A percentile compares a stretch with the other conserved stretches of the same genome.
phyloP scores from a whole-genome alignment of 23 red algal species.

The Porphyridium purpureum region DNA sequence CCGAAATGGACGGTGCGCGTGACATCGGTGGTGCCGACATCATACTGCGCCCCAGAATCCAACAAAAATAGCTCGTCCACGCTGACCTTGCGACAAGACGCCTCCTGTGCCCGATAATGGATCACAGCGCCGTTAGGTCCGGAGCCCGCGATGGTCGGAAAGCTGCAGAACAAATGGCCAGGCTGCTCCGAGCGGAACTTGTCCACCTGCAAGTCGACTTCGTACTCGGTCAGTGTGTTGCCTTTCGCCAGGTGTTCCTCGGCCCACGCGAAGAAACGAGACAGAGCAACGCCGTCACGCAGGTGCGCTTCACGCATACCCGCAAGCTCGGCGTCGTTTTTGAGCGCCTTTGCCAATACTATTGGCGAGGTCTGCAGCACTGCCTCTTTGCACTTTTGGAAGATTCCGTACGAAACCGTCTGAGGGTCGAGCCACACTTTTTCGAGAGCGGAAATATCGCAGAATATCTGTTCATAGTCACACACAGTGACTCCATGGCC shows the following conservation, averaged over 20 bases:
- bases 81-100: conserved; percentile 21
- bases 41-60: conserved; percentile 89
- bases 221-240: conserved; percentile 18
- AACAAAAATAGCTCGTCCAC: conserved; percentile 51
- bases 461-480: conserved; percentile 22
- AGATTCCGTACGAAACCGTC: conserved; percentile 20
- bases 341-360: conserved; percentile 67
- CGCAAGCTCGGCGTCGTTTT: conserved; percentile 46
- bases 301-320: conserved; percentile 49
- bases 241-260: conserved; percentile 29
- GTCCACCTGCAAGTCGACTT: conserved; percentile 59
- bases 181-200: conserved; percentile 27
- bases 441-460: conserved; percentile 17
- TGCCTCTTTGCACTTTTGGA: neutral
- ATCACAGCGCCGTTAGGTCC: conserved; percentile 86
- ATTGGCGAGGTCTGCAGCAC: conserved; percentile 41
- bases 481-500: conserved; percentile 3
- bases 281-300: conserved; percentile 68
- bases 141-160: conserved; percentile 69
- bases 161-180: conserved; percentile 38
- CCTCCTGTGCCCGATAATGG: conserved; percentile 49
- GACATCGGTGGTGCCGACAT: conserved; percentile 91
- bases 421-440: conserved; percentile 71
- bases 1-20: conserved; percentile 92
- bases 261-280: conserved; percentile 54